Base-by-base conservation (phyloP, 139 green algal genomes). In the Chlamydomonas schloesseri region DNA sequence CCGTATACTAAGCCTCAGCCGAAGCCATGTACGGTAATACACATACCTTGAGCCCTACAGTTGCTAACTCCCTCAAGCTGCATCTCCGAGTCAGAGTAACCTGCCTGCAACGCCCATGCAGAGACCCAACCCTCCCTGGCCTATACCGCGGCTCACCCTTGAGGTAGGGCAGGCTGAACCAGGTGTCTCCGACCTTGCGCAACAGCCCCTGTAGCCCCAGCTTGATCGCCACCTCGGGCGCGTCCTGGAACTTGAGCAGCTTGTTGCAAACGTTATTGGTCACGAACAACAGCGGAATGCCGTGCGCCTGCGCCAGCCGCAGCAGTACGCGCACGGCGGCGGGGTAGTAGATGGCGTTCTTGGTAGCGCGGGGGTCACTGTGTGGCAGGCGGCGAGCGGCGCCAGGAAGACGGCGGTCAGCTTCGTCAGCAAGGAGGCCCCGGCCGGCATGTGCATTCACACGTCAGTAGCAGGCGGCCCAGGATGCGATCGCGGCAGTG, bases 251-350 rank as follows among this genome's bases (percentile, higher is more conserved):
- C 14, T 72, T 76, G 37, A 92, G 78, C 65, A 90, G 74, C 81
- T 86, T 71, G 86, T 92, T 92, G 81, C 89, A 92, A 18, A 90
- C 86, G 47, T 92, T 92, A 86, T 92, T 92, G 58, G 89, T 92
- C 68, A 92, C 82, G n/a, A 92, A 90, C 70, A 92, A 86, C 76
- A 92, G 86, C 57, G 89, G 89, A 29, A 92, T 36, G 60, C n/a
- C 58, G 75, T 92, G 55, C n/a, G 69, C 33, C 18, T 17, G 34
- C 13, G 89, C 89, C 69, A 89, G 31, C 13, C 79, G 71, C 47
- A 92, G 85, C 85, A 90, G 79, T 53, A 81, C 60, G 65, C 53
- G 20, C 71, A 90, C 82, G 20, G 81, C 77, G 31, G 81, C 76
- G 10, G 82, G 60, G 70, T 90, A 42, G 62, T 92, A 92, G 53